These are phyloP conservation scores for Cucurbita ficifolia DNA, from an alignment of 306 rosid genomes.

Conservation along the genomic window DNA sequence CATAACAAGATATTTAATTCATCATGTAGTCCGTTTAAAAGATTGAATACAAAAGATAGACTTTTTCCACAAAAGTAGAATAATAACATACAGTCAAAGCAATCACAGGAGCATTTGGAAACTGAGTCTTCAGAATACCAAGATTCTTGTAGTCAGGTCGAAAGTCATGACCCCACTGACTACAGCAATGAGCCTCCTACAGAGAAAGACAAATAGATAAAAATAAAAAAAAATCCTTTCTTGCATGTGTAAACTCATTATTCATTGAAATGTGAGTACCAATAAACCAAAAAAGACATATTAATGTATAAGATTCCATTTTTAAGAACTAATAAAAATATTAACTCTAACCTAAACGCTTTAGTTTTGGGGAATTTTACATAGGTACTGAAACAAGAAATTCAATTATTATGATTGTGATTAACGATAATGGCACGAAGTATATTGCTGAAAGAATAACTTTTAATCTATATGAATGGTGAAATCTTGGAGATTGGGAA, in stretches of 20 bases:
- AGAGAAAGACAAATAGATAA: neutral
- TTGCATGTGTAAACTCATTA: neutral
- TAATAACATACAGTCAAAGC: slow-evolving; percentile 65
- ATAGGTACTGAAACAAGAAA: neutral
- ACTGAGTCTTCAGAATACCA: slow-evolving; percentile 89
- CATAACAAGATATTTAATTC: neutral
- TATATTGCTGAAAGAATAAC: no score
- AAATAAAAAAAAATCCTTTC: neutral
- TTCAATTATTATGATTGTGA: no score
- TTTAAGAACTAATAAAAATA: neutral
- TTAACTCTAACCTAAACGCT: neutral
- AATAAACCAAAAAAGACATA: neutral
- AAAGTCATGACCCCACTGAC: slow-evolving; percentile 99
- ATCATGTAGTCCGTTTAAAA: neutral
- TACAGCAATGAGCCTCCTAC: slow-evolving; percentile 99
- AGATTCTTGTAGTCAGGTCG: slow-evolving; percentile 96
- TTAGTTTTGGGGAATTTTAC: neutral
- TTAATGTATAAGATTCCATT: no score
- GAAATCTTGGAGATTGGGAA: no score
- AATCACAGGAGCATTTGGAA: slow-evolving; percentile 73
- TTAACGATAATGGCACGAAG: no score
- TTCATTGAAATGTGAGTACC: neutral
- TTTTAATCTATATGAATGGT: no score
- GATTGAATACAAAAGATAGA: neutral
- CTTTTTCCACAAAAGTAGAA: neutral